Conservation (phyloP, 176 grass and related monocot species). For the Ensete ventricosum region DNA sequence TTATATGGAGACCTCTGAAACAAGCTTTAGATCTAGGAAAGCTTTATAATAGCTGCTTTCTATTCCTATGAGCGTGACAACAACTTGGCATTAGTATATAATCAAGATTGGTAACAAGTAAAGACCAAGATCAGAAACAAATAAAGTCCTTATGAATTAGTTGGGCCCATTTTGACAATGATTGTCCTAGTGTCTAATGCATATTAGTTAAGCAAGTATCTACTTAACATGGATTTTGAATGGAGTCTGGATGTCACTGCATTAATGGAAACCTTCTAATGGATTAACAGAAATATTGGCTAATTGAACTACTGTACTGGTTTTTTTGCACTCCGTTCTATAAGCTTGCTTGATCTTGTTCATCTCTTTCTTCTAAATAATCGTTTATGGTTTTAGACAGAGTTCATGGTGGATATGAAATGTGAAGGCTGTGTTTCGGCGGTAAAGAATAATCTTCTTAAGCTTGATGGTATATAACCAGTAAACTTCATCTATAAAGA, state of each 20-base stretch:
- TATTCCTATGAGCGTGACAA: not conserved
- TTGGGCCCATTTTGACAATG: not conserved
- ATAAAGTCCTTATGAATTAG: not conserved
- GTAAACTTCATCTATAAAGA: conserved; percentile 8
- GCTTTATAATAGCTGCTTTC: too few species aligned
- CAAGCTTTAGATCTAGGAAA: not conserved
- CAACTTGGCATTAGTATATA: not conserved
- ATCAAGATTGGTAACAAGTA: too few species aligned
- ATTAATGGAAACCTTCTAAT: not conserved
- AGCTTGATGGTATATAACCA: conserved; percentile 49
- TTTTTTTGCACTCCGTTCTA: not conserved
- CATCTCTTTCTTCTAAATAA: conserved; percentile 13
- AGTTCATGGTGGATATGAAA: conserved; percentile 99
- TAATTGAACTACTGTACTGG: not conserved
- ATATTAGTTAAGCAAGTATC: not conserved
- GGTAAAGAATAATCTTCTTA: conserved; percentile 54
- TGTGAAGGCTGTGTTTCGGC: conserved; percentile 81
- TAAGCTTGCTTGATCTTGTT: conserved; percentile 12
- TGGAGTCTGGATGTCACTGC: not conserved
- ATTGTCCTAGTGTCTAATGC: not conserved
- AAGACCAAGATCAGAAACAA: not conserved
- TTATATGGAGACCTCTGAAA: not conserved
- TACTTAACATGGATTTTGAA: not conserved
- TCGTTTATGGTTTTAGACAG: conserved; percentile 49
- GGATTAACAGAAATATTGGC: not conserved